Base-by-base conservation (phyloP, 2,329 filamentous ascomycete genomes). In the Cercospora zeae-maydis region DNA sequence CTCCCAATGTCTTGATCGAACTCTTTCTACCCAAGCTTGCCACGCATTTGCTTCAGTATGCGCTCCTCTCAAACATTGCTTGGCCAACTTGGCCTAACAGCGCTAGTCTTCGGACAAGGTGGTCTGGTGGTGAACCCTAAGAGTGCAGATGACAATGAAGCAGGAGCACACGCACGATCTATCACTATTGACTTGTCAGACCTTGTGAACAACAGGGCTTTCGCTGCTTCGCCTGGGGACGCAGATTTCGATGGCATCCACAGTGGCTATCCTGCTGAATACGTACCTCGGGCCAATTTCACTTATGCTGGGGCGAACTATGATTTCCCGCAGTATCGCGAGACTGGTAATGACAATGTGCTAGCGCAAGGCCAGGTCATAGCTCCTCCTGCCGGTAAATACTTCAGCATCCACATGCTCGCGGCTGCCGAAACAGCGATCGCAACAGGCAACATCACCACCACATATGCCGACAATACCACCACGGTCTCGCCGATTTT, bases 381-480 rank as follows among this genome's bases (percentile, higher is more conserved):
- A 24, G 62, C 57, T 4, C 70, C 76, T 3, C 73, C 75, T 2
- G 63, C 61, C 21, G 72, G 70, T 2, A 71, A 69, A 45, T 79
- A 79, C 52, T 72, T 77, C 62, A 75, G 74, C 53, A 74, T 76
- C 14, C 71, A 76, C 31, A 76, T 78, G 73, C 75, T 78, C 14
- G 75, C 76, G n/a, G 75, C 77, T 7, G 74, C 75, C 2, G 77
- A 79, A 63, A 70, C 70, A 7, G 75, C 73, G 4, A 75, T 78
- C 58, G 76, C 75, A 6, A 74, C 75, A 19, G 76, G 74, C 4
- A 73, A 68, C 8, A 65, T 79, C n/a, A 78, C 73, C 37, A 73
- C 73, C 7, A 75, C 72, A 1, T 79, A 78, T 59, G 68, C 71
- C 0, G 77, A 79, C 66, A 72, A 73, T 21, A 74, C 67, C n/a